phyloP scores from a whole-genome alignment of 148 eudicot species.

The Cornus kousa region DNA sequence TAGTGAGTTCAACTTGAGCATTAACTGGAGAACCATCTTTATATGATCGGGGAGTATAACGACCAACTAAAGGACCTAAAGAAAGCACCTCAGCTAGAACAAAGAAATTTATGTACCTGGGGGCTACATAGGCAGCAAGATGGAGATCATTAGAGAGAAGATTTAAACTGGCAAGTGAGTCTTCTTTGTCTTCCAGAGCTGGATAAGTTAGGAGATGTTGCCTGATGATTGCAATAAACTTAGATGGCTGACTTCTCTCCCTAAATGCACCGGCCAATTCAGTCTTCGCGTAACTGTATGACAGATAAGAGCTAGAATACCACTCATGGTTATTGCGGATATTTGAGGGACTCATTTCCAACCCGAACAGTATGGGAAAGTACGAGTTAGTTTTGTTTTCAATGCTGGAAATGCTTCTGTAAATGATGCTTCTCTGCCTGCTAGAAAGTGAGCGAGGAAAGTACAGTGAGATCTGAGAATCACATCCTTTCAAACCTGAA shows the following conservation, averaged over 20 bases:
- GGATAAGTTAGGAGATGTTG: conserved; percentile 14
- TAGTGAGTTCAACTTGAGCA: conserved; percentile 1
- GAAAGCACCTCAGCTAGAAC: conserved; percentile 23
- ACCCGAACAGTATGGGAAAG: conserved; percentile 16
- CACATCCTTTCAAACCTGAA: background rate
- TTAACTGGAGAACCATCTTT: conserved; percentile 11
- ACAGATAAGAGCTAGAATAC: conserved; percentile 15
- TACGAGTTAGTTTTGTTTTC: background rate
- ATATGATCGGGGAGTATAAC: conserved; percentile 1
- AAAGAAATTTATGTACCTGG: conserved; percentile 1
- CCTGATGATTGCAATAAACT: background rate
- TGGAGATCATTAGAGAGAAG: conserved; percentile 14
- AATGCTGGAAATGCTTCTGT: conserved; percentile 1
- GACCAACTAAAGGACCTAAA: conserved; percentile 22
- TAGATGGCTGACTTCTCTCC: conserved; percentile 11
- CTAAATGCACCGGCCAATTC: conserved; percentile 15
- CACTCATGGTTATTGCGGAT: conserved; percentile 7
- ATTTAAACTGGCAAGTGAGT: background rate
- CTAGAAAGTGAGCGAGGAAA: background rate
- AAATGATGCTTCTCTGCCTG: background rate
- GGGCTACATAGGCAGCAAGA: background rate
- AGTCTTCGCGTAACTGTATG: conserved; percentile 23
- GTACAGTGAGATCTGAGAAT: background rate
- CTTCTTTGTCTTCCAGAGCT: conserved; percentile 13
- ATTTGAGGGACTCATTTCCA: background rate